Evolutionary conservation across 2,329 filamentous ascomycete species (phyloP).

Genomic region (Exophiala dermatitidis): DNA sequence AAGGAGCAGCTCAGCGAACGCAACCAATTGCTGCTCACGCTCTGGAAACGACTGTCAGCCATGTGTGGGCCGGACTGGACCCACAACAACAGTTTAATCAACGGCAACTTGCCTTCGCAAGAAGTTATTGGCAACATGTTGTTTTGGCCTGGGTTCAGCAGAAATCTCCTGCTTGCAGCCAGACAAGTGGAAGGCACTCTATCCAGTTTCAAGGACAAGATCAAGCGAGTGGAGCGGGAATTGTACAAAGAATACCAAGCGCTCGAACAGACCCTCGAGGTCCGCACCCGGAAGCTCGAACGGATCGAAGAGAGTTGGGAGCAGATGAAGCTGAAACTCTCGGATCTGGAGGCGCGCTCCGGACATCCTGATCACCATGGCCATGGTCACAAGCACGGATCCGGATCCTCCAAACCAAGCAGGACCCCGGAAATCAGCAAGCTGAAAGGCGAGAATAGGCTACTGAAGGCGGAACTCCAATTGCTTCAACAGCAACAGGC

Average conservation of each 20-base stretch:
- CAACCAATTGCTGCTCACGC: constrained; percentile 75
- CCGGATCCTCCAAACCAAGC: constrained; percentile 18
- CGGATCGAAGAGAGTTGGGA: constrained; percentile 73
- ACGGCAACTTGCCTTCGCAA: constrained; percentile 74
- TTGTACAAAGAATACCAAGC: constrained; percentile 85
- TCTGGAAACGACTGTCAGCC: constrained; percentile 82
- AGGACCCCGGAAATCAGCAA: constrained; percentile 50
- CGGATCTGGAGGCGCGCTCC: constrained; percentile 21
- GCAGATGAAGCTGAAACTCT: constrained; percentile 42
- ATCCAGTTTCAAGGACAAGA: constrained; percentile 66
- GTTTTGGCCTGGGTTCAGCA: constrained; percentile 68
- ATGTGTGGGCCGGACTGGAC: constrained; percentile 90
- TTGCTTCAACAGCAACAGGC: constrained; percentile 50
- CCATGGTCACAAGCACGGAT: constrained; percentile 5
- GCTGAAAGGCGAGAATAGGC: constrained; percentile 53
- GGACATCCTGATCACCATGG: too few species aligned
- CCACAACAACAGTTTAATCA: constrained; percentile 80
- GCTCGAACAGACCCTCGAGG: constrained; percentile 72
- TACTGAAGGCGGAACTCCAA: constrained; percentile 55
- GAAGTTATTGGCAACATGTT: constrained; percentile 82
- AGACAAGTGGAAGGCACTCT: constrained; percentile 81
- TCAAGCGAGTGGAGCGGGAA: constrained; percentile 79
- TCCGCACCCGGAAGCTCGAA: constrained; percentile 77
- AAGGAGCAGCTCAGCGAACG: constrained; percentile 84
- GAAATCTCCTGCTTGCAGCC: constrained; percentile 78